A percentile compares a stretch with the other conserved stretches of the same genome.
phyloP scores from a whole-genome alignment of 768 basidiomycete genomes.

The Goffeauzyma gilvescens region DNA sequence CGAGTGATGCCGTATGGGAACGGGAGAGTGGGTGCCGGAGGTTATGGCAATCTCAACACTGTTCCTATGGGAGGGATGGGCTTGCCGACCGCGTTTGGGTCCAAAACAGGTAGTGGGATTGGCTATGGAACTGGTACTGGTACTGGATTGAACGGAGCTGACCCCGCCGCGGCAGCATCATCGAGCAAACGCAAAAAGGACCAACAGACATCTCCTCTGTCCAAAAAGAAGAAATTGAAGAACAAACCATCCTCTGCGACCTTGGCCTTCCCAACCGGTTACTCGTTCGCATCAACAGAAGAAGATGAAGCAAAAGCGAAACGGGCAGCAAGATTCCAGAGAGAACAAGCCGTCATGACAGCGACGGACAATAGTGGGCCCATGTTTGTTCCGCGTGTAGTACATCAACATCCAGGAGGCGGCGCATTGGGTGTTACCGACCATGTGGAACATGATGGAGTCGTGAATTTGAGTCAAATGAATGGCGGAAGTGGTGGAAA shows the following conservation, averaged over 20 bases:
- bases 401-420: slow-evolving; percentile 35
- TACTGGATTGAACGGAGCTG: neutral
- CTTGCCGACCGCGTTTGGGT: neutral
- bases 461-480: slow-evolving; percentile 15
- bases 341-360: slow-evolving; percentile 67
- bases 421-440: slow-evolving; percentile 11
- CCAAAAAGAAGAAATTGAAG: slow-evolving; percentile 15
- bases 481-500: slow-evolving; percentile 21
- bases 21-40: too few species aligned
- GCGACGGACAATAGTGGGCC: slow-evolving; percentile 5
- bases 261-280: slow-evolving; percentile 20
- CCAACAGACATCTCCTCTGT: slow-evolving; percentile 1
- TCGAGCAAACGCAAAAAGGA: slow-evolving; percentile 12
- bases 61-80: neutral
- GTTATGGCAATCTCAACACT: too few species aligned
- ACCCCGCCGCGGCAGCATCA: neutral
- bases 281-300: slow-evolving; percentile 11
- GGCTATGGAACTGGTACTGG: neutral
- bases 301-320: slow-evolving; percentile 33
- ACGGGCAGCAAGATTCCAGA: slow-evolving; percentile 72
- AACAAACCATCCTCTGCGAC: slow-evolving; percentile 16
- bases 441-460: slow-evolving; percentile 13
- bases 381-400: slow-evolving; percentile 8
- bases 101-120: slow-evolving; percentile 5
- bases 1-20: slow-evolving; percentile 1